A percentile compares a stretch with the other conserved stretches of the same genome.
Conservation (phyloP, 257 asterid genomes). For the Nicotiana knightiana region DNA sequence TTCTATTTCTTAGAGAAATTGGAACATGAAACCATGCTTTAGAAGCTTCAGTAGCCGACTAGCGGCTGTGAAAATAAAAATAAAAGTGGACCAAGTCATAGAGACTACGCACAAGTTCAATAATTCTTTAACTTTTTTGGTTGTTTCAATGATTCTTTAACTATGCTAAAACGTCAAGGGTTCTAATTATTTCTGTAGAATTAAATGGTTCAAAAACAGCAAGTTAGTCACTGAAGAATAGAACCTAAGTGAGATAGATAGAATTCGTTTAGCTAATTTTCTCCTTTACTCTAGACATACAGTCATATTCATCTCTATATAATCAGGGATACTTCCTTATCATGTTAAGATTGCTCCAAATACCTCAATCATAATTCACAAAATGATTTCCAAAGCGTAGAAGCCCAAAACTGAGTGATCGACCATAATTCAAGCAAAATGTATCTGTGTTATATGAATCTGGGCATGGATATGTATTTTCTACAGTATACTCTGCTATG, state of each 20-base stretch:
- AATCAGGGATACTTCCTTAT: neutral
- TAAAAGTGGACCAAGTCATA: neutral
- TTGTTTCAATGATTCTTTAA: neutral
- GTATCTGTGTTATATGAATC: neutral
- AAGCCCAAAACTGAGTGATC: neutral
- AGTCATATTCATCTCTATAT: neutral
- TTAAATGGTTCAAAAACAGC: neutral
- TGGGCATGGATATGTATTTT: neutral
- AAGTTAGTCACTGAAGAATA: neutral
- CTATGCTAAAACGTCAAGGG: neutral
- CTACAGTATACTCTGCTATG: no score
- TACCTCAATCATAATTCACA: neutral
- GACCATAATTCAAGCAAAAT: neutral
- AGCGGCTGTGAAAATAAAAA: neutral
- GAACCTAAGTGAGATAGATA: neutral
- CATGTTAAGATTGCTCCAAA: neutral
- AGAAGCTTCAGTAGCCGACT: neutral
- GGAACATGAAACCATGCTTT: neutral
- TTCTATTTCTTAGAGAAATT: neutral
- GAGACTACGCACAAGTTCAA: neutral
- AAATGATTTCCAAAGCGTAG: neutral
- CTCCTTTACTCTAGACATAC: neutral
- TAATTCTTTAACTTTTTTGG: neutral
- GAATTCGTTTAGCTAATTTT: neutral
- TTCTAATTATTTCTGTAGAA: neutral